These are phyloP conservation scores for Pseudogymnoascus sp. DNA, from an alignment of 2,329 filamentous ascomycete species.

Conservation along the genomic window DNA sequence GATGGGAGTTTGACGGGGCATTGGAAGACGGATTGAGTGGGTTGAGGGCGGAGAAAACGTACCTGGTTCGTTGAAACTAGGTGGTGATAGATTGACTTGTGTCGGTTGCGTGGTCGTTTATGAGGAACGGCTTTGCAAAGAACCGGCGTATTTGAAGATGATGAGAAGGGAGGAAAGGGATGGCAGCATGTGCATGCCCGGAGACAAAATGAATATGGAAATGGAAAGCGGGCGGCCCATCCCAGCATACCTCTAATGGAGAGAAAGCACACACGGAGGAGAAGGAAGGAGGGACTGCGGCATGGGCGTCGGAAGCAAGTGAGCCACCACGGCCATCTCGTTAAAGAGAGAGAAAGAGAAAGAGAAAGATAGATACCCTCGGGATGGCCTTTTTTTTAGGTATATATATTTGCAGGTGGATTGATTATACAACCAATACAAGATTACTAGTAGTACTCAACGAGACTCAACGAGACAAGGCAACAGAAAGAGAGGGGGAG, in stretches of 20 bases:
- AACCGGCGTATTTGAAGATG: not conserved
- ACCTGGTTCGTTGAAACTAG: not conserved
- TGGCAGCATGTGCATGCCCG: not conserved
- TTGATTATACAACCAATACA: not conserved
- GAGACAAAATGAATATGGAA: not conserved
- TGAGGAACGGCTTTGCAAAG: not conserved
- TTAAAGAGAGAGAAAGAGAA: not conserved
- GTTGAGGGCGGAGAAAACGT: not conserved
- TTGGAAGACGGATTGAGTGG: constrained; percentile 81
- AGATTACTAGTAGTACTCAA: not conserved
- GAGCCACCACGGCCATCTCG: not conserved
- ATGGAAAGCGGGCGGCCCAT: not conserved
- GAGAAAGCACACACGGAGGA: not conserved
- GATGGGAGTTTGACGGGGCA: constrained; percentile 66
- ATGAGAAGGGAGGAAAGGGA: not conserved
- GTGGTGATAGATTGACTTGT: not conserved
- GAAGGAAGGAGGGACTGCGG: not conserved
- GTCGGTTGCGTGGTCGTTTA: not conserved
- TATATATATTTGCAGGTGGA: constrained; percentile 5
- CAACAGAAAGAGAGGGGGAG: too few relatives aligned
- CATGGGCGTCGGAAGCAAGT: not conserved
- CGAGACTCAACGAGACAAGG: not conserved
- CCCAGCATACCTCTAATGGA: not conserved
- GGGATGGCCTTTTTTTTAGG: constrained; percentile 6
- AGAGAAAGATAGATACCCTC: constrained; percentile 4